Base-by-base conservation (phyloP, 192 early-diverging fungal species). In the Mortierella hygrophila region DNA sequence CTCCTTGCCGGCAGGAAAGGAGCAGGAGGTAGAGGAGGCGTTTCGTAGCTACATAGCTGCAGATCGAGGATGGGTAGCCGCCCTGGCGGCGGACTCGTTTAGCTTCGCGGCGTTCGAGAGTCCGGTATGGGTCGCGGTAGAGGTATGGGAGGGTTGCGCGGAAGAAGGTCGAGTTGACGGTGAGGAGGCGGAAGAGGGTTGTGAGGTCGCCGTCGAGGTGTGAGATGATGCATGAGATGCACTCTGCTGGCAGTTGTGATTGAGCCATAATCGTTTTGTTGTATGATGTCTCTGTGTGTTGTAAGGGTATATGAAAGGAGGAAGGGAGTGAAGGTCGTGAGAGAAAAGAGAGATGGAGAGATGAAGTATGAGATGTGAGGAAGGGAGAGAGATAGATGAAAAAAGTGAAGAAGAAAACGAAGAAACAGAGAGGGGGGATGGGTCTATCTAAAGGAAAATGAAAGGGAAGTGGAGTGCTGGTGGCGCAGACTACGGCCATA, bases 71-170 rank as follows among this genome's bases (percentile, higher is more conserved):
- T 9, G 63, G 60, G 26, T 8, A 23, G 32, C 65, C 23, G 23
- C 42, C 35, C 9, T 54, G 57, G 29, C 44, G 42, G 1, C 26
- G 35, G 23, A 32, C 20, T 29, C 49, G 55, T 26, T 60, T 38
- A 0, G 5, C 57, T 23, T 75, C 29, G 38, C 74, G 77, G 2
- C 49, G 70, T 40, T 84, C 42, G 29, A 84, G 60, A 1, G 65
- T 35, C 47, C 63, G 26, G 26, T 72, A 84, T 26, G 82, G 82
- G 74, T 79, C 77, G n/a, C 71, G 72, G 26, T 84, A 84, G 55
- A 84, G 77, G 54, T 76, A 18, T 6, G 82, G 82, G 6, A 84
- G 68, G 5, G 74, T 74, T 9, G 70, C 49, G 8, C 49, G 42
- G 55, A 84, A 79, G 37, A 84, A 79, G 21, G 77, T 46, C 23